Percentiles rank a stretch among this genome's conserved stretches.
Evolutionary conservation across 1,139 yeast species (phyloP).

Genomic region (Hyphopichia khmerensis): DNA sequence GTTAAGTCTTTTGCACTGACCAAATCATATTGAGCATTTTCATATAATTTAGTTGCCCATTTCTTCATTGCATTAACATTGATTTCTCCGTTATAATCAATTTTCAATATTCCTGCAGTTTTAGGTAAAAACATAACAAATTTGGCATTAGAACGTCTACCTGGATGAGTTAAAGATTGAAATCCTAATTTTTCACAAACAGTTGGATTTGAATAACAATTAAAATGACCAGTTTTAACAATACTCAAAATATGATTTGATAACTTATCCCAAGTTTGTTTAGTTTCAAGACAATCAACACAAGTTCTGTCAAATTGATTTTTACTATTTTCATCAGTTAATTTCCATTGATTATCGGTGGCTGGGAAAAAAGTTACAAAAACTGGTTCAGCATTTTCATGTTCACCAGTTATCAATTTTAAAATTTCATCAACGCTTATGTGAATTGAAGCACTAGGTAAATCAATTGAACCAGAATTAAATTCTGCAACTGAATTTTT

Average conservation of each 20-base stretch:
- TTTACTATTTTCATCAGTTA: conserved; percentile 36
- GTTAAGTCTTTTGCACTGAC: conserved; percentile 38
- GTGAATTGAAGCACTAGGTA: conserved; percentile 37
- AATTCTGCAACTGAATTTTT: conserved; percentile 51
- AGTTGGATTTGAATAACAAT: conserved; percentile 50
- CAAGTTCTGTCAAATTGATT: conserved; percentile 38
- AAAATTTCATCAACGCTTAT: conserved; percentile 34
- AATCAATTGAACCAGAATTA: conserved; percentile 33
- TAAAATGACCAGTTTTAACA: conserved; percentile 57
- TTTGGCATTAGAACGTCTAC: conserved; percentile 20
- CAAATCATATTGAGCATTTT: conserved; percentile 38
- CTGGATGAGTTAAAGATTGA: conserved; percentile 19
- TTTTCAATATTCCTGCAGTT: conserved; percentile 28
- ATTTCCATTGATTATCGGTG: conserved; percentile 37
- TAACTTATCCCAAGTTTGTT: conserved; percentile 56
- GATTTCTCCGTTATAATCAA: conserved; percentile 33
- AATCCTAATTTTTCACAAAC: conserved; percentile 55
- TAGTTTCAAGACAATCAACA: conserved; percentile 48
- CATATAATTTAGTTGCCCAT: conserved; percentile 31
- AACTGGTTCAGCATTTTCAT: conserved; percentile 37
- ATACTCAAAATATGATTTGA: conserved; percentile 46
- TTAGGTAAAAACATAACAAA: conserved; percentile 44
- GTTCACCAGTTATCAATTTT: conserved; percentile 47
- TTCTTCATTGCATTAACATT: conserved; percentile 29
- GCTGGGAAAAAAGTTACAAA: conserved; percentile 69